Conservation (phyloP, 176 grass and related monocot species). For the Juncus inflexus region DNA sequence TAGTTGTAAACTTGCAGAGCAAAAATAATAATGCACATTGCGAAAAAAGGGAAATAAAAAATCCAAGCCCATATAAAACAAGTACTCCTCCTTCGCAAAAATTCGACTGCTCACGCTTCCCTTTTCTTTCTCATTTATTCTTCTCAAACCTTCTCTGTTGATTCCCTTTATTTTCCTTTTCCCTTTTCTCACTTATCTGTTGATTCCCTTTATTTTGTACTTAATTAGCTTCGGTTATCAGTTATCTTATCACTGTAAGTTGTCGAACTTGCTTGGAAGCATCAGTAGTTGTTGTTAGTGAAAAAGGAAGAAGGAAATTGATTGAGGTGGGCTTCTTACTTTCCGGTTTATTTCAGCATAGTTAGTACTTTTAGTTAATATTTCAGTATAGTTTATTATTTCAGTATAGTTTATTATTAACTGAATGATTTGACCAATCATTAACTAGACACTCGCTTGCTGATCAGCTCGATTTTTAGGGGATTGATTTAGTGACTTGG, state of each 20-base stretch:
- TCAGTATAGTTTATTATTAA: neutral
- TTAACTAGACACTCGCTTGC: neutral
- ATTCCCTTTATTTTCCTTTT: neutral
- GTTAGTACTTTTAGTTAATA: neutral
- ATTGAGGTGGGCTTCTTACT: neutral
- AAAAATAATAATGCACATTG: too few species aligned
- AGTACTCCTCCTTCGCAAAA: neutral
- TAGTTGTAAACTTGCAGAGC: too few species aligned
- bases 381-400: too few species aligned
- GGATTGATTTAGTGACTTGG: neutral
- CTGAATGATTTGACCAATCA: neutral
- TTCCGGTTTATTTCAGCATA: neutral
- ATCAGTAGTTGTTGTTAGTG: neutral
- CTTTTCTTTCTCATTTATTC: neutral
- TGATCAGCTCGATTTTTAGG: slow-evolving; percentile 8
- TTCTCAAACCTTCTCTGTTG: neutral
- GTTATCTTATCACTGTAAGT: neutral
- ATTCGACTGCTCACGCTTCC: neutral
- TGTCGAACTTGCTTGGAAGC: slow-evolving; percentile 10
- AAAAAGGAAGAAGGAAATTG: neutral
- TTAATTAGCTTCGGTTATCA: neutral
- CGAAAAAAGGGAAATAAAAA: too few species aligned
- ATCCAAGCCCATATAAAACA: too few species aligned
- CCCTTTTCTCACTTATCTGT: slow-evolving; percentile 5
- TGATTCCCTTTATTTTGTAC: neutral